phyloP scores from a whole-genome alignment of 441 rosid genomes.

The Corymbia citriodora region DNA sequence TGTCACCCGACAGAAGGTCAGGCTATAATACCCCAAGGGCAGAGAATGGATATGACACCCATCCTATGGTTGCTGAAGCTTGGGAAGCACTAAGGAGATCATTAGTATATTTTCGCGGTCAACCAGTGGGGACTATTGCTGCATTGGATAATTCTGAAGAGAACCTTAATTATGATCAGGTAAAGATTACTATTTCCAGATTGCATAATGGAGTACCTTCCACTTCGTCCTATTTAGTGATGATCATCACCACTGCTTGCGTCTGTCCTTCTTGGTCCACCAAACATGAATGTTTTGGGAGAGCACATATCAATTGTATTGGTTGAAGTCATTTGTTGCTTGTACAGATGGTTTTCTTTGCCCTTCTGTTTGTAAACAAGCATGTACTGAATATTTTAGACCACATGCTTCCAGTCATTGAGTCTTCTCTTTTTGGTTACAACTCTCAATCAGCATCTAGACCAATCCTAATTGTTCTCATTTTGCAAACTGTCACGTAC shows the following conservation, averaged over 20 bases:
- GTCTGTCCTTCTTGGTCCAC: not conserved
- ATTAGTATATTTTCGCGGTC: constrained; percentile 11
- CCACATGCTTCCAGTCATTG: not conserved
- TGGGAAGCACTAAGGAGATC: constrained; percentile 14
- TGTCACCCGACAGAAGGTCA: not conserved
- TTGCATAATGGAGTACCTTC: not conserved
- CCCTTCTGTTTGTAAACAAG: not conserved
- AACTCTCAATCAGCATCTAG: not conserved
- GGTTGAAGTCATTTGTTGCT: not conserved
- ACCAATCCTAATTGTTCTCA: not conserved
- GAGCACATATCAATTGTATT: not conserved
- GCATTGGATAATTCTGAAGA: constrained; percentile 14
- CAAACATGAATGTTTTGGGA: not conserved
- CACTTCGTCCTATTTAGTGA: not conserved
- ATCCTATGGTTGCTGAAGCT: constrained; percentile 14
- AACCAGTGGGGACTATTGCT: constrained; percentile 16
- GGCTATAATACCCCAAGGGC: constrained; percentile 4
- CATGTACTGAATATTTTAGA: not conserved
- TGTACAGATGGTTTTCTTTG: not conserved
- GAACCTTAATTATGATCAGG: constrained; percentile 18
- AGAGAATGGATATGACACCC: constrained; percentile 2
- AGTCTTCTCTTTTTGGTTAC: not conserved
- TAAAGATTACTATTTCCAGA: not conserved
- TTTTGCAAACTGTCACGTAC: not conserved
- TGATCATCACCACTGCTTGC: not conserved